Base-by-base conservation (phyloP, 495 filamentous ascomycete genomes). In the Ramalina intermedia region DNA sequence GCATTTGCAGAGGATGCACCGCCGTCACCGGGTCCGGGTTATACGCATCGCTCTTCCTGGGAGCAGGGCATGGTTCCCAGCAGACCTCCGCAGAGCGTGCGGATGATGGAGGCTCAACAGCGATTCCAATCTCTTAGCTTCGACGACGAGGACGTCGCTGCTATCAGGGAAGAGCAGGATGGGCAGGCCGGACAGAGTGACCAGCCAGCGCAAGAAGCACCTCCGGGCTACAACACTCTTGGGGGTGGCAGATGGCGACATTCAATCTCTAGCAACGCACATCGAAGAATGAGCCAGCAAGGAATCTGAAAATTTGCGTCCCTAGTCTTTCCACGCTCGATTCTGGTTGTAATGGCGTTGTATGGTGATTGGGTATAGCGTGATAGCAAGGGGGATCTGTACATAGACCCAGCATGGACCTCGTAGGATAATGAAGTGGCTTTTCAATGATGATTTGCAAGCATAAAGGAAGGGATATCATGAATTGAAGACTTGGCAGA, bases 81-180 rank as follows among this genome's bases (percentile, higher is more conserved):
- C 8, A 13, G 24, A 14, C 17, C 47, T 13, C 24, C 50, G 17
- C 24, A 43, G 4, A 47, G 20, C 13, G 39, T 37, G 3, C 53
- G 44, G 3, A 49, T 27, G 20, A n/a, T 29, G 18, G 24, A 42
- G 1, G 44, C 49, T 13, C 53, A 51, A 33, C 53, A 48, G n/a
- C 43, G 53, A 12, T 55, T 51, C 13, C 53, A 51, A 16, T 55
- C 53, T 18, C 17, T 55, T 43, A 43, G 43, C 37, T 55, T 55
- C 33, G 53, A 55, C 0, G 33, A 43, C 6, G 53, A 48, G 17
- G 46, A 48, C 33, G 29, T 35, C 13, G 26, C n/a, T 14, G 18
- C 20, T 17, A 17, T 47, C 26, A 26, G 14, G 14, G 14, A 37
- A 37, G 44, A 17, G n/a, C 44, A 47, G 29, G 29, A 33, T 33